phyloP scores from a whole-genome alignment of 2,329 filamentous ascomycete species.

The Fusarium illudens region DNA sequence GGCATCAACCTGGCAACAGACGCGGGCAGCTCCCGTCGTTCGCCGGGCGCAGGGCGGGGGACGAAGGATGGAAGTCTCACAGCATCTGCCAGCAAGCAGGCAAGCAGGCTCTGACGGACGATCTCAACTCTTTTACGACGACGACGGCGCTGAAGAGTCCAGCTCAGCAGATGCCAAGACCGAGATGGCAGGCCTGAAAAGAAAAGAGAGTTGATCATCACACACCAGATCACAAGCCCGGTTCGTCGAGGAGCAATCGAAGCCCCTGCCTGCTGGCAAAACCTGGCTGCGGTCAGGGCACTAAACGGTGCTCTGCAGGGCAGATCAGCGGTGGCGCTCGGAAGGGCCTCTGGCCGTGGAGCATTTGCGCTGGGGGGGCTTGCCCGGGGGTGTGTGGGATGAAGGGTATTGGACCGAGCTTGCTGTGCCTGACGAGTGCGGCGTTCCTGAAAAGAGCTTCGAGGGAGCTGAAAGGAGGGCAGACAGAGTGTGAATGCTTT shows the following conservation, averaged over 20 bases:
- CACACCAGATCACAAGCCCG: background rate
- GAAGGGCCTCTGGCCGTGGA: constrained; percentile 10
- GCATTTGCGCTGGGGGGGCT: background rate
- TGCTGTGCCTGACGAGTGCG: constrained; percentile 7
- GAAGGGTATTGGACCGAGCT: background rate
- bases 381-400: background rate
- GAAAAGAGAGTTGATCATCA: background rate
- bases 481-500: background rate
- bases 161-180: constrained; percentile 10
- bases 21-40: background rate
- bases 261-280: constrained; percentile 10
- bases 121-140: background rate
- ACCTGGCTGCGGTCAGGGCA: constrained; percentile 13
- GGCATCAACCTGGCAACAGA: background rate
- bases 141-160: constrained; percentile 1
- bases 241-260: background rate
- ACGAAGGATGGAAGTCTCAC: background rate
- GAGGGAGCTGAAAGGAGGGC: constrained; percentile 18
- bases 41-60: background rate
- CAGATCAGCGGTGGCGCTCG: constrained; percentile 33
- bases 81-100: background rate
- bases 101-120: background rate
- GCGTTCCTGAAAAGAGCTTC: constrained; percentile 1
- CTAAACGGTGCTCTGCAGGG: constrained; percentile 28
- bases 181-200: constrained; percentile 3